These are phyloP conservation scores for Penicillium aurantiogriseum DNA, from an alignment of 2,329 filamentous ascomycete genomes.

Conservation along the genomic window DNA sequence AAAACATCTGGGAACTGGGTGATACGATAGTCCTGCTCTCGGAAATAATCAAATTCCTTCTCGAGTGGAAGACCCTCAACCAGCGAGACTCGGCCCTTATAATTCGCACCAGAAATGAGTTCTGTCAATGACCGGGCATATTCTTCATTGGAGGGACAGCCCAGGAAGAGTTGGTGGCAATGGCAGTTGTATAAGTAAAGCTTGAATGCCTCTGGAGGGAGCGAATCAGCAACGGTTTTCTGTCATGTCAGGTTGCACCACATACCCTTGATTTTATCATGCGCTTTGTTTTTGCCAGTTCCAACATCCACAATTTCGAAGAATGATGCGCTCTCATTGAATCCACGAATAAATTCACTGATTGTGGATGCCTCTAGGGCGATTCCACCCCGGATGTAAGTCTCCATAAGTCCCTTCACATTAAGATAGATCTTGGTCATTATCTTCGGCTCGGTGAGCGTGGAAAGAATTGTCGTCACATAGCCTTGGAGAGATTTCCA, in stretches of 20 bases:
- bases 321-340: constrained; percentile 51
- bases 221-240: constrained; percentile 24
- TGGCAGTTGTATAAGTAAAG: constrained; percentile 57
- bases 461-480: constrained; percentile 41
- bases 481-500: constrained; percentile 45
- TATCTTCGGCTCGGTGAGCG: constrained; percentile 49
- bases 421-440: constrained; percentile 56
- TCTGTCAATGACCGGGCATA: constrained; percentile 56
- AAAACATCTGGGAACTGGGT: constrained; percentile 55
- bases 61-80: constrained; percentile 58
- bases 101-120: constrained; percentile 45
- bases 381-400: constrained; percentile 48
- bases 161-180: constrained; percentile 61
- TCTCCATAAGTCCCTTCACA: constrained; percentile 50
- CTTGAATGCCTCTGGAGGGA: constrained; percentile 51
- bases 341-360: constrained; percentile 56
- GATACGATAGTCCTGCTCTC: constrained; percentile 47
- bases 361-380: constrained; percentile 44
- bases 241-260: constrained; percentile 6
- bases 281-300: constrained; percentile 44
- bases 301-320: constrained; percentile 54
- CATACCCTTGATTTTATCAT: constrained; percentile 50
- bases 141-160: constrained; percentile 57
- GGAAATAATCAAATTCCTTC: constrained; percentile 49
- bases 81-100: constrained; percentile 52